Evolutionary conservation across 192 early-diverging fungal genomes (phyloP), one percentile per base, ranked within the genome.

Genomic region (Entomortierella chlamydospora): DNA sequence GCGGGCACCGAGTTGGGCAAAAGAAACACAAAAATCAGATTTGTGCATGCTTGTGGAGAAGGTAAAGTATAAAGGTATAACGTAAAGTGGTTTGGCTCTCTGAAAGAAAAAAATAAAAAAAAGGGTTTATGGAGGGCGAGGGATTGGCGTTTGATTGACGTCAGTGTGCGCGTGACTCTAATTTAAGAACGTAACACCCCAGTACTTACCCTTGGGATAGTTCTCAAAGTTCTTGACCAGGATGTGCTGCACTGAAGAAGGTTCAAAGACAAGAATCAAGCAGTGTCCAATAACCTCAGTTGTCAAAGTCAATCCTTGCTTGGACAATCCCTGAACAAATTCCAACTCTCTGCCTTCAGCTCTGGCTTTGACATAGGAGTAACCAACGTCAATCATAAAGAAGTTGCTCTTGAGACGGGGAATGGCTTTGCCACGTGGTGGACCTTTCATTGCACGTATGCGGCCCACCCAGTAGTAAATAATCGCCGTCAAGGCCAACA

Each of bases 141-240:
- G 15, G 2, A 47, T 47, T 12, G 45, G 45, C 7, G 15, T 20
- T 37, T 4, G 34, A 37, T 37, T 37, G 34, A 10, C 34, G 45
- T 20, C 2, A 15, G 20, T 47, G 45, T 47, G 15, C 45, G 20
- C 45, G 20, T 47, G 45, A 47, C 45, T 20, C 12, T 12, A 20
- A 47, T 47, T 47, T 47, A 20, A 17, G 15, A 11, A 12, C 15
- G 5, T 5, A 47, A 12, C 4, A 25, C 30, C 8, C 0, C 0
- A 55, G n/a, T 9, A 57, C 55, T 68, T 69, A 79, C 76, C 76
- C 47, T 79, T 79, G 42, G 76, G 76, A 55, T 79, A 79, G 62
- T 79, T 79, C 57, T 79, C 76, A 66, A 79, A 79, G 68, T 79
- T 79, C 68, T 79, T 79, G 61, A 79, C 76, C 55, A 79, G 29